Percentiles rank a stretch among this genome's conserved stretches.
Conservation (phyloP, 345 rosid genomes). For the Luvunga scandens region DNA sequence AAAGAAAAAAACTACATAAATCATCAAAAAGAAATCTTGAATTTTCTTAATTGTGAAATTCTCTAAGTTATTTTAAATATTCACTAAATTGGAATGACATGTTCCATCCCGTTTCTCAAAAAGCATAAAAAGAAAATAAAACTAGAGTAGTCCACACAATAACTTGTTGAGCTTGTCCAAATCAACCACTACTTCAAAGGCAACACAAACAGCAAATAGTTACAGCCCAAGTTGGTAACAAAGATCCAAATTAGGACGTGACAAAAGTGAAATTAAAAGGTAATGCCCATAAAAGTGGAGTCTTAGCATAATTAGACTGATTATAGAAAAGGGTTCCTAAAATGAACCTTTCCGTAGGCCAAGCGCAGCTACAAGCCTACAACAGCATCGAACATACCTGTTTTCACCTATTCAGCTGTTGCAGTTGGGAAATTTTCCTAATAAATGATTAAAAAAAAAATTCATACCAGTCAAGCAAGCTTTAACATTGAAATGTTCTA, state of each 20-base stretch:
- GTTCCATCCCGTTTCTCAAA: background rate
- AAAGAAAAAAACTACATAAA: background rate
- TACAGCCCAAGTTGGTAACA: background rate
- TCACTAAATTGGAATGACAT: background rate
- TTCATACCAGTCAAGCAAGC: background rate
- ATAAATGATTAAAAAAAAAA: background rate
- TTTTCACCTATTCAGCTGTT: constrained; percentile 69
- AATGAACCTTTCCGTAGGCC: constrained; percentile 68
- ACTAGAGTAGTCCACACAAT: background rate
- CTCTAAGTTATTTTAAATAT: background rate
- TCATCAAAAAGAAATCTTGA: background rate
- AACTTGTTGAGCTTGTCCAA: background rate
- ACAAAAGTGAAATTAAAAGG: background rate
- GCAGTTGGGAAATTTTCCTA: constrained; percentile 81
- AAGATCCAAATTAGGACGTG: background rate
- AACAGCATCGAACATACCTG: constrained; percentile 67
- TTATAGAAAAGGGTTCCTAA: constrained; percentile 47
- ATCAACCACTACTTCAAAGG: background rate
- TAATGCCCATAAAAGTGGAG: background rate
- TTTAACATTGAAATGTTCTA: background rate
- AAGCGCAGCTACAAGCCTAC: constrained; percentile 45
- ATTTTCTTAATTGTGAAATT: background rate
- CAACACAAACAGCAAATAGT: background rate
- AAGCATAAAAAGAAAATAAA: background rate
- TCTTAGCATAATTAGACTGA: constrained; percentile 71